Evolutionary conservation across 1,139 yeast genomes (phyloP), one percentile per base, ranked within the genome.

Genomic region (Hansenula sp.): DNA sequence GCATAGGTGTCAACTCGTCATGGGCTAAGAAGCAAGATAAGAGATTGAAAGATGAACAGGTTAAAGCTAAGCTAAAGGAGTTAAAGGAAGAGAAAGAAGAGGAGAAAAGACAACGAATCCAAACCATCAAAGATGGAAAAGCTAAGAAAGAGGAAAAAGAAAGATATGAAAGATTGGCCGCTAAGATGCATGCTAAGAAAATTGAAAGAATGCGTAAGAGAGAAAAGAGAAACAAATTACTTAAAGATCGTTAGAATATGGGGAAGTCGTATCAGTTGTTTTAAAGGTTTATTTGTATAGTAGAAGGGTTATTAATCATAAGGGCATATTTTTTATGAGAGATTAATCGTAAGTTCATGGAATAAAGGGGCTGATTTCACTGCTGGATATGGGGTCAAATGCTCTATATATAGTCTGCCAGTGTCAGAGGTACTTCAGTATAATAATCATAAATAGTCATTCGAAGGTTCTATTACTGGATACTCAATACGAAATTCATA

Each of bases 141-240:
- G 84, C 79, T 53, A 77, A 77, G 60, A 81, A 81, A 67, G 90
- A 73, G 47, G 93, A 85, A 60, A 78, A 77, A 65, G 91, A 83
- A 59, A 74, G 93, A 57, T 84, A 80, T 57, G 90, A 83, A 54
- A 73, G 68, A 58, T 65, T 84, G 56, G 88, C 93, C 13, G 72
- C 76, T 38, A 83, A 81, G 67, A 81, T 85, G 89, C 85, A 84
- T 58, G 84, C 82, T 35, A 83, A 83, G 76, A 83, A 78, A 72
- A 81, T 83, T 35, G 94, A 85, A 48, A 79, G 95, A 66, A 64
- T 84, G 68, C 82, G 83, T 68, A 82, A 83, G 71, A 82, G 80
- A 63, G 94, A 85, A 62, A 85, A 84, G 80, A 79, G 93, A 68
- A 85, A 84, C 65, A 85, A 85, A 65, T 68, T 84, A 53, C 77